Evolutionary conservation across 1,284 basidiomycete species (phyloP).

Genomic region (Inonotus obliquus): DNA sequence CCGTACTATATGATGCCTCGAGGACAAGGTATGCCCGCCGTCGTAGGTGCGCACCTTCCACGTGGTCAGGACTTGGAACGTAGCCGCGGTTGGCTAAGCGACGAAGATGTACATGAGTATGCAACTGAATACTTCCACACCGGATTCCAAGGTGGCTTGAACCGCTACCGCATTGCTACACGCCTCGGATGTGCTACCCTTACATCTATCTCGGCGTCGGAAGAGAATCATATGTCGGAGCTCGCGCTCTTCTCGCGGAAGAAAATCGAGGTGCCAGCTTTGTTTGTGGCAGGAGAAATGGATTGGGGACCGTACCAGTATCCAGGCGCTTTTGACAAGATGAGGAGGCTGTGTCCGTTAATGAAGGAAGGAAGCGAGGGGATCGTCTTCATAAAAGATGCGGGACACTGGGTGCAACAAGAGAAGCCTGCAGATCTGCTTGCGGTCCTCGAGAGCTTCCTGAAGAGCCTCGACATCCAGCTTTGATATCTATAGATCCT

Average conservation of each 20-base stretch:
- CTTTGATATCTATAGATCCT: too few species aligned
- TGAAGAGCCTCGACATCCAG: not conserved
- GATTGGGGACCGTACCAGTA: slow-evolving; percentile 59
- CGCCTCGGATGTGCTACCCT: slow-evolving; percentile 23
- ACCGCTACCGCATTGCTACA: slow-evolving; percentile 42
- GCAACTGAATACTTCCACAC: slow-evolving; percentile 44
- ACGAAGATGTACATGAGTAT: slow-evolving; percentile 46
- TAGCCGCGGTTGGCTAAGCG: slow-evolving; percentile 40
- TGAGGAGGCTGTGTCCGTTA: slow-evolving; percentile 32
- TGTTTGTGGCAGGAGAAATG: slow-evolving; percentile 48
- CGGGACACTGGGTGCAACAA: slow-evolving; percentile 63
- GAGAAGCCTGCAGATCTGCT: slow-evolving; percentile 36
- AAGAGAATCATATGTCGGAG: slow-evolving; percentile 20
- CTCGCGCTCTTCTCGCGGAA: slow-evolving; percentile 25
- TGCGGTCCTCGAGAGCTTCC: not conserved
- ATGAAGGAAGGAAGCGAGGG: slow-evolving; percentile 27
- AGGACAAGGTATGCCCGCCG: slow-evolving; percentile 47
- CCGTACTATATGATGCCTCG: slow-evolving; percentile 62
- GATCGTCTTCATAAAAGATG: slow-evolving; percentile 49
- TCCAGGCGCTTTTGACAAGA: slow-evolving; percentile 43
- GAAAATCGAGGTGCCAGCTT: slow-evolving; percentile 43
- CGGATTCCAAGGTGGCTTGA: slow-evolving; percentile 60
- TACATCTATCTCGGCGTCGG: slow-evolving; percentile 20
- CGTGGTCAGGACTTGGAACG: slow-evolving; percentile 6
- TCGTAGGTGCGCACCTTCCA: slow-evolving; percentile 26